phyloP scores from a whole-genome alignment of 768 basidiomycete genomes.

The Suillus placidus region DNA sequence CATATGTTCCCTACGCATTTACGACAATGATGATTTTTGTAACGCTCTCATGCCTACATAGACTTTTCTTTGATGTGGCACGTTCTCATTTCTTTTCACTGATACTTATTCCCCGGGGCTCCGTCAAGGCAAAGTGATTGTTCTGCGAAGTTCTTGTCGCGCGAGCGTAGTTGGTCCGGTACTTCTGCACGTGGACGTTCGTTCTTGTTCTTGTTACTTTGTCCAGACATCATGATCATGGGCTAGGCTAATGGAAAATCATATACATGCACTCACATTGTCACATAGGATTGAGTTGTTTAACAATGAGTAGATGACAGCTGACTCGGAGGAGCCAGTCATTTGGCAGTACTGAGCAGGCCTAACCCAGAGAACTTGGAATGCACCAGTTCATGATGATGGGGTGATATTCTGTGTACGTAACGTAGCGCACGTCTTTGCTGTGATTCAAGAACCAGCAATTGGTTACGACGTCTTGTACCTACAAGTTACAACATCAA shows the following conservation, averaged over 20 bases:
- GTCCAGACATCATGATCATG: not conserved
- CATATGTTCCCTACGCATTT: not conserved
- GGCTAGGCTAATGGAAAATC: not conserved
- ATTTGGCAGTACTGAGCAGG: too few relatives aligned
- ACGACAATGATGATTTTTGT: not conserved
- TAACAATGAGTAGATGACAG: not conserved
- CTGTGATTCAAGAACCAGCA: not conserved
- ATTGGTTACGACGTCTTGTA: not conserved
- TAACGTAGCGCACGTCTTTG: too few relatives aligned
- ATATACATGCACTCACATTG: not conserved
- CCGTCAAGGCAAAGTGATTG: not conserved
- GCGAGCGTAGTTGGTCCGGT: not conserved
- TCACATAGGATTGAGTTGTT: not conserved
- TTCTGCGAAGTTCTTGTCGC: not conserved
- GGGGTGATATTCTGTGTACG: too few relatives aligned
- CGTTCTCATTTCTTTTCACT: not conserved
- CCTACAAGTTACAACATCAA: too few relatives aligned
- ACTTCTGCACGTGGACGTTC: not conserved
- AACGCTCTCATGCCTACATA: not conserved
- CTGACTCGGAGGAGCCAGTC: not conserved
- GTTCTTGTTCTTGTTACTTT: slow-evolving; percentile 1
- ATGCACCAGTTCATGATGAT: too few relatives aligned
- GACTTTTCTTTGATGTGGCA: not conserved
- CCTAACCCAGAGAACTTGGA: too few relatives aligned
- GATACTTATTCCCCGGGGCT: not conserved